Percentiles rank a stretch among this genome's conserved stretches.
Evolutionary conservation across 352 stramenopile species (phyloP).

Genomic region (Globisporangium takayamanum): DNA sequence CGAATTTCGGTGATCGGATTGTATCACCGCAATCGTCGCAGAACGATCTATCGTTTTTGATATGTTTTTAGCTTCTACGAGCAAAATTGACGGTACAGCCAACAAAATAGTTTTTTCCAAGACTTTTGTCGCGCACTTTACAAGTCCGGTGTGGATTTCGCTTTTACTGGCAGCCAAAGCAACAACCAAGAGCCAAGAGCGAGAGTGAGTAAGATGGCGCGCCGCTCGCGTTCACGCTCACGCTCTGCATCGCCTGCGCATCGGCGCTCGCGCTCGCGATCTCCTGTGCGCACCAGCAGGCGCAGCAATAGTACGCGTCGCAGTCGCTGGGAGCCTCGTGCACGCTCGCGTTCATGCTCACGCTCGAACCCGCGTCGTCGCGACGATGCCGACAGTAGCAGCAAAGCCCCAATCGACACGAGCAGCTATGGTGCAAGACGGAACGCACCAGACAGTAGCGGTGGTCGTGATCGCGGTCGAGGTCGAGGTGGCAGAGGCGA

Average conservation of each 20-base stretch:
- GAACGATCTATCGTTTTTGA: too few relatives aligned
- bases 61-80: too few relatives aligned
- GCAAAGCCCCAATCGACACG: not conserved
- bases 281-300: not conserved
- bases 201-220: not conserved
- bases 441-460: not conserved
- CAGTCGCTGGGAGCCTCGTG: not conserved
- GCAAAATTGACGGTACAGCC: too few relatives aligned
- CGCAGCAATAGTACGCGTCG: not conserved
- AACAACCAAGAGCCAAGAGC: too few relatives aligned
- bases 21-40: too few relatives aligned
- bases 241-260: slow-evolving; percentile 1
- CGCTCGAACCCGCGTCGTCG: slow-evolving; percentile 9
- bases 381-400: slow-evolving; percentile 4
- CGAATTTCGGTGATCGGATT: too few relatives aligned
- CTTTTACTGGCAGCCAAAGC: too few relatives aligned
- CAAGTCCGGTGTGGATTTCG: too few relatives aligned
- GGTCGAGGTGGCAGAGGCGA: not conserved
- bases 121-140: too few relatives aligned
- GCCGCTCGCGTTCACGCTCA: slow-evolving; percentile 1
- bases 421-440: too few relatives aligned
- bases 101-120: too few relatives aligned
- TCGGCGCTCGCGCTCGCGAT: not conserved
- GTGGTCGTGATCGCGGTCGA: too few relatives aligned
- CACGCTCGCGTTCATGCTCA: not conserved